Percentiles rank a stretch among this genome's conserved stretches.
phyloP scores from a whole-genome alignment of 306 rosid species.

The Gillenia trifoliata region DNA sequence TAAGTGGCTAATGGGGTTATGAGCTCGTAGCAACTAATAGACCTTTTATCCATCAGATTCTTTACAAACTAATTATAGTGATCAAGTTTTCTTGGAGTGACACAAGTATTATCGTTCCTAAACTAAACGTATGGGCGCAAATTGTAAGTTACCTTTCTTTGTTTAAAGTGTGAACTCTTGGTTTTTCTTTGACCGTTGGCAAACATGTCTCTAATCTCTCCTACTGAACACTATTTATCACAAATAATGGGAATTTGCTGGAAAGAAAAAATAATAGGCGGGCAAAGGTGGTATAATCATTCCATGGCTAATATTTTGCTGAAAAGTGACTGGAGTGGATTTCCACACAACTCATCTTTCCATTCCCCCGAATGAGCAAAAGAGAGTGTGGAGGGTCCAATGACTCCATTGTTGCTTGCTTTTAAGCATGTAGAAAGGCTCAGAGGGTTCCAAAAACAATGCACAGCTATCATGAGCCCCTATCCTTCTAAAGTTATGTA shows the following conservation, averaged over 20 bases:
- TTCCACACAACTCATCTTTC: slow-evolving; percentile 13
- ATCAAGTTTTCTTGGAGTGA: too few species aligned
- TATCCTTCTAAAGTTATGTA: neutral
- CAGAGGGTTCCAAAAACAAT: slow-evolving; percentile 18
- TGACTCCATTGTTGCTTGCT: neutral
- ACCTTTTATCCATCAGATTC: too few species aligned
- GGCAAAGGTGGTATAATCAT: slow-evolving; percentile 21
- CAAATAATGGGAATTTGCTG: neutral
- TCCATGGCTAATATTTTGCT: neutral
- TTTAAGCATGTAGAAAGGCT: slow-evolving; percentile 23
- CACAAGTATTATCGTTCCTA: too few species aligned
- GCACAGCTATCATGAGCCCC: slow-evolving; percentile 37
- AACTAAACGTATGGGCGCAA: too few species aligned
- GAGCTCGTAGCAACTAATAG: too few species aligned
- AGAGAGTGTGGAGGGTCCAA: slow-evolving; percentile 23
- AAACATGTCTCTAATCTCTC: neutral
- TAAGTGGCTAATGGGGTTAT: too few species aligned
- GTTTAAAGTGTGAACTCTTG: too few species aligned
- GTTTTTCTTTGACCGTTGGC: too few species aligned
- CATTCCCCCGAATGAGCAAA: neutral
- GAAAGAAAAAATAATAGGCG: neutral
- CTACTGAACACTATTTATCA: neutral
- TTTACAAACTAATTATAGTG: too few species aligned
- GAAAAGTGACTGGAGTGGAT: neutral
- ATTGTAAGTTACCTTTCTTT: too few species aligned